Percentiles rank a stretch among this genome's conserved stretches.
These are phyloP conservation scores for Penicillium longicatenatum DNA, from an alignment of 495 filamentous ascomycete species.

Conservation along the genomic window DNA sequence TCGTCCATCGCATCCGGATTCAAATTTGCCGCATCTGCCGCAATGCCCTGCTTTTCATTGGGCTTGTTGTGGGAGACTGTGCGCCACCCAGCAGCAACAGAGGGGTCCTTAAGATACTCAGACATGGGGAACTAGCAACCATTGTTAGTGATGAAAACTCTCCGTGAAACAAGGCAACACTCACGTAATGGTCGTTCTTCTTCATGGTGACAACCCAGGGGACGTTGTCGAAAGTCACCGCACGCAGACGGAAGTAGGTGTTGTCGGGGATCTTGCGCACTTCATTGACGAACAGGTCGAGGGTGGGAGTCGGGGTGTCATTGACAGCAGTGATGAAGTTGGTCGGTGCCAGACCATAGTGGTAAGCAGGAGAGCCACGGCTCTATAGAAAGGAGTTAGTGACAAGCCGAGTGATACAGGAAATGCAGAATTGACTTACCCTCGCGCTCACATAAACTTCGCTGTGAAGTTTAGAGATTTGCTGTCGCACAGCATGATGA, in stretches of 20 bases:
- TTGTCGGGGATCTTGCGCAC: constrained; percentile 90
- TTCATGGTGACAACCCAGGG: constrained; percentile 99
- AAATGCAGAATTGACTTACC: constrained; percentile 39
- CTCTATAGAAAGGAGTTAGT: constrained; percentile 37
- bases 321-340: constrained; percentile 98
- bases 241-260: constrained; percentile 92
- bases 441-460: constrained; percentile 95
- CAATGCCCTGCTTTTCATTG: constrained; percentile 38
- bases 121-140: constrained; percentile 74
- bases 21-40: constrained; percentile 42
- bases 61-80: constrained; percentile 70
- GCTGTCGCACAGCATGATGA: constrained; percentile 94
- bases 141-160: constrained; percentile 6
- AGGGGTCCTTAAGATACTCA: constrained; percentile 77
- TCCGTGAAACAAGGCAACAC: constrained; percentile 15
- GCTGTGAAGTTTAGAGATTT: constrained; percentile 93
- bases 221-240: constrained; percentile 96
- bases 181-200: constrained; percentile 97
- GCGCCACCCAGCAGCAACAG: constrained; percentile 65
- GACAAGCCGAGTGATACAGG: background rate
- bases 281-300: constrained; percentile 76
- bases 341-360: constrained; percentile 90
- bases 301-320: constrained; percentile 75
- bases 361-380: constrained; percentile 84
- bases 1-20: constrained; percentile 52